phyloP scores from a whole-genome alignment of 192 early-diverging fungal species.

The Coemansia sp. region DNA sequence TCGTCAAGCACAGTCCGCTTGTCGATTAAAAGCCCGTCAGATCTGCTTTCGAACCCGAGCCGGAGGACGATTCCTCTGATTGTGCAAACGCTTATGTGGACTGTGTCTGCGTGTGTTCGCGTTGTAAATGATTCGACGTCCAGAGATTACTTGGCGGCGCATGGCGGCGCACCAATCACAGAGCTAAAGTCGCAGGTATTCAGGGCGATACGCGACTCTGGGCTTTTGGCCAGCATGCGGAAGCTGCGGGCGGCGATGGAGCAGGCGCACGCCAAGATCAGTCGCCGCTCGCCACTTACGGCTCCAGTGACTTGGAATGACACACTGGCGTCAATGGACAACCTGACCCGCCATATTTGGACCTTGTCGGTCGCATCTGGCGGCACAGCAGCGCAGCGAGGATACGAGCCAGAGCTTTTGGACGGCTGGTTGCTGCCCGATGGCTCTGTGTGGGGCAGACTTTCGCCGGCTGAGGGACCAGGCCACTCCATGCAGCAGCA shows the following conservation, averaged over 20 bases:
- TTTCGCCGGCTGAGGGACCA: neutral
- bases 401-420: conserved; percentile 26
- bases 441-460: conserved; percentile 36
- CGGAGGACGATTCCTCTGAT: conserved; percentile 20
- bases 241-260: conserved; percentile 20
- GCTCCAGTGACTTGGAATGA: conserved; percentile 11
- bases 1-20: conserved; percentile 1
- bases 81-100: conserved; percentile 20
- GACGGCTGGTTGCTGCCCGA: conserved; percentile 49
- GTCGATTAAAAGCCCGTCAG: conserved; percentile 21
- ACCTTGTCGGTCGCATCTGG: neutral
- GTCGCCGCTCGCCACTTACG: neutral
- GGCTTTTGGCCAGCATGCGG: conserved; percentile 9
- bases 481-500: neutral
- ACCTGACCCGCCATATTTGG: conserved; percentile 25
- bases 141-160: conserved; percentile 10
- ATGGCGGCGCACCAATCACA: conserved; percentile 10
- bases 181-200: conserved; percentile 22
- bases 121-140: conserved; percentile 22
- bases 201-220: conserved; percentile 15
- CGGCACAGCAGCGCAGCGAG: conserved; percentile 7
- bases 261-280: conserved; percentile 9
- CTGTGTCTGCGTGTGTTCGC: conserved; percentile 21
- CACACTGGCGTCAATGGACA: conserved; percentile 5
- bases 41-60: conserved; percentile 13